Base-by-base conservation (phyloP, 805 yeast genomes). In the Ogataea glucozyma region DNA sequence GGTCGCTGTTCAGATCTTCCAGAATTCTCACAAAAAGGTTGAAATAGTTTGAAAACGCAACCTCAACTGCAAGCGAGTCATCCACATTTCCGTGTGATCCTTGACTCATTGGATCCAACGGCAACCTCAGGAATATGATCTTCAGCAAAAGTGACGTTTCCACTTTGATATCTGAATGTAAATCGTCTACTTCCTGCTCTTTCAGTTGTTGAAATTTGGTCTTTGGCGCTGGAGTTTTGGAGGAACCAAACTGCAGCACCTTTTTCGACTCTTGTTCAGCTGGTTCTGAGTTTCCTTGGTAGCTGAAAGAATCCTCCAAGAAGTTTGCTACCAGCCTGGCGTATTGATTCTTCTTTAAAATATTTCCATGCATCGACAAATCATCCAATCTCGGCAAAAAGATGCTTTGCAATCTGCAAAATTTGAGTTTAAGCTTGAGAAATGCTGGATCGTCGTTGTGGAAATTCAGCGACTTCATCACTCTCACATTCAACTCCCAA, bases 41-140 rank as follows among this genome's bases (percentile, higher is more conserved):
- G 61, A 84, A 85, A 54, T 82, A 84, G 47, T 81, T 81, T 4
- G 84, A 81, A 61, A 86, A 85, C 9, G 79, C 72, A 34, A 83
- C 76, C 22, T 78, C 78, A 8, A 59, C 54, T 14, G 62, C 58
- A 17, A 56, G 35, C 19, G 40, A 40, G 26, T 49, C 60, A 26
- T 60, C 61, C 9, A 50, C 51, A 4, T 56, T 38, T 5, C 54
- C 43, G 23, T 41, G 40, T 72, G 70, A 10, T 72, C 67, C 21
- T 78, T 52, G 53, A 34, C 81, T 44, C 70, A 83, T 26, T 77
- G 83, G 19, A 75, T 81, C 90, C 31, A 83, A 59, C 4, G 83
- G 73, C 23, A 83, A 59, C n/a, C 73, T 70, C 20, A 74, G 75
- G 18, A 86, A 69, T 16, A 81, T 69, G 17, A 73, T 58, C 2